Evolutionary conservation across 2,329 filamentous ascomycete species (phyloP), one percentile per base, ranked within the genome.

Genomic region (Fusarium annulatum): DNA sequence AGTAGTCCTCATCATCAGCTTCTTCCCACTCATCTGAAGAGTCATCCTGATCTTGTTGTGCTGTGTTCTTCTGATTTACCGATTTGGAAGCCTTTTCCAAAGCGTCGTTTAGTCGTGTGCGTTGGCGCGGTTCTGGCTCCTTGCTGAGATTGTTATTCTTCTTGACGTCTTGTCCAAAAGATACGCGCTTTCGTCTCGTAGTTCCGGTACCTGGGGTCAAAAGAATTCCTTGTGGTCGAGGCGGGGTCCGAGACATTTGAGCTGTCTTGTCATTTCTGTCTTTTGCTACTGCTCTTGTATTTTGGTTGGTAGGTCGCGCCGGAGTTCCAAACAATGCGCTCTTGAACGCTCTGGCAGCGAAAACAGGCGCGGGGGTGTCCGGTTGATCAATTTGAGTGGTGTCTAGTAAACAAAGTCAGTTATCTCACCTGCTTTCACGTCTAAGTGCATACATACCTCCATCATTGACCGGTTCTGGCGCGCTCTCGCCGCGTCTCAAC

Each of bases 311-410:
- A 19, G 78, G 78, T 56, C 83, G 81, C 19, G 84, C 82, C 16
- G 89, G 88, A 7, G 88, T 89, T 45, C 90, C 90, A 75, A 92
- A 92, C 51, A 92, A 80, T 33, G 89, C 90, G 74, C 86, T 90
- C 75, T 89, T 91, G 77, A 92, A 84, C 10, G 90, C 90, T 67
- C 90, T 87, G 42, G 90, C 90, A 5, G 90, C 90, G 78, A 92
- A 92, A 0, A 92, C 87, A 4, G 90, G 90, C 0, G 89, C 90
- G 11, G 90, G 90, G 21, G 90, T 92, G 74, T 92, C 90, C 43
- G 90, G 90, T 38, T 85, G 84, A 21, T 92, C 90, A 45, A 88
- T 74, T 69, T 87, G 86, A 1, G 85, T 85, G 6, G 76, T 85
- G 51, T 86, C 84, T 85, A 56, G 26, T 18, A 23, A 19, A 12